Conservation (phyloP, 1,139 yeast species). For the Debaryomycetaceae sp. region DNA sequence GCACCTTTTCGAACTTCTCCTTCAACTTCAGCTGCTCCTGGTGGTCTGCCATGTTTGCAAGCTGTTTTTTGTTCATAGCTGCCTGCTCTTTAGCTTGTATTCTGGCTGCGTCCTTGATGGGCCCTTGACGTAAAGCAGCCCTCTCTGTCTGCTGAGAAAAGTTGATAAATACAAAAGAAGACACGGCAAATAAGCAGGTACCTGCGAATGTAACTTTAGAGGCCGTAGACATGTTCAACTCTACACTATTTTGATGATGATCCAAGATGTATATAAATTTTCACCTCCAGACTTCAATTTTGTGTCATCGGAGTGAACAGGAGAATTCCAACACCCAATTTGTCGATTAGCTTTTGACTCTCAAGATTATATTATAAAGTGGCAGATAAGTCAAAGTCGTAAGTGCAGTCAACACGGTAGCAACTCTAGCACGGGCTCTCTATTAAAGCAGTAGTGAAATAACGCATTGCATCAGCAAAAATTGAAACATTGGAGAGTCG, state of each 20-base stretch:
- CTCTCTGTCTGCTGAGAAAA: slow-evolving; percentile 65
- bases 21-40: slow-evolving; percentile 67
- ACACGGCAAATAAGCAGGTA: slow-evolving; percentile 54
- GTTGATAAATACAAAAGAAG: slow-evolving; percentile 65
- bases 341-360: background rate
- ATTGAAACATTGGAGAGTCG: no score
- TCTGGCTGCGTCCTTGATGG: slow-evolving; percentile 72
- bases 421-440: no score
- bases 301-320: slow-evolving; percentile 6
- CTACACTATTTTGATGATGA: background rate
- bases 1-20: slow-evolving; percentile 59
- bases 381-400: no score
- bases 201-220: slow-evolving; percentile 66
- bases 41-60: slow-evolving; percentile 69
- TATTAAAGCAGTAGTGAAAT: no score
- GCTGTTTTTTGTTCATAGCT: slow-evolving; percentile 34
- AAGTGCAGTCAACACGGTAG: no score
- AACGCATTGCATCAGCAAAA: no score
- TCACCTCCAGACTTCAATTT: slow-evolving; percentile 1
- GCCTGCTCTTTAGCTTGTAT: slow-evolving; percentile 39
- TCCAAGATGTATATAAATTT: background rate
- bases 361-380: background rate
- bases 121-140: slow-evolving; percentile 71
- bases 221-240: slow-evolving; percentile 57
- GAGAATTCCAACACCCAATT: slow-evolving; percentile 2